phyloP scores from a whole-genome alignment of 441 rosid species.

The Erodium chrysanthum region DNA sequence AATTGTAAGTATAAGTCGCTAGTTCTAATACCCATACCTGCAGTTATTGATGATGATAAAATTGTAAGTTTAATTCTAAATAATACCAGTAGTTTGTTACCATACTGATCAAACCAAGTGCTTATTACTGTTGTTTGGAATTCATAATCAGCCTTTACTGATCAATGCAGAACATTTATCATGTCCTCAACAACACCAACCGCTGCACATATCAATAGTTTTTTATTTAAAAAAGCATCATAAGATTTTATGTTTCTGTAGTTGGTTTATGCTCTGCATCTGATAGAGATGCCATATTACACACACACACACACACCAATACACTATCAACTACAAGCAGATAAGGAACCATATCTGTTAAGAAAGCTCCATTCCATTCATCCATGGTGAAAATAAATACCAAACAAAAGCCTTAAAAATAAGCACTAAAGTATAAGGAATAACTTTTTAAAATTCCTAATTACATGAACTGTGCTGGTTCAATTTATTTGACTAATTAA shows the following conservation, averaged over 20 bases:
- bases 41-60: too few species aligned
- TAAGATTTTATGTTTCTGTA: neutral
- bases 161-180: neutral
- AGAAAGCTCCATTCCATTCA: neutral
- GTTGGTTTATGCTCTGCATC: neutral
- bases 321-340: neutral
- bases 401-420: neutral
- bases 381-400: neutral
- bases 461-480: neutral
- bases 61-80: neutral
- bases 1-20: neutral
- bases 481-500: neutral
- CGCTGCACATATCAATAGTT: neutral
- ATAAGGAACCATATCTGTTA: neutral
- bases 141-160: neutral
- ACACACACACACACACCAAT: neutral
- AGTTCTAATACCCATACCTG: too few species aligned
- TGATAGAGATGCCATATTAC: neutral
- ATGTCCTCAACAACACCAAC: neutral
- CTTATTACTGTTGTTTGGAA: neutral
- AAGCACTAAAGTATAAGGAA: neutral
- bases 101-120: neutral
- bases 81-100: neutral
- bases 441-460: neutral
- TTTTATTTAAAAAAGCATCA: neutral